Base-by-base conservation (phyloP, 208 protist species). In the Trypanosoma melophagium region DNA sequence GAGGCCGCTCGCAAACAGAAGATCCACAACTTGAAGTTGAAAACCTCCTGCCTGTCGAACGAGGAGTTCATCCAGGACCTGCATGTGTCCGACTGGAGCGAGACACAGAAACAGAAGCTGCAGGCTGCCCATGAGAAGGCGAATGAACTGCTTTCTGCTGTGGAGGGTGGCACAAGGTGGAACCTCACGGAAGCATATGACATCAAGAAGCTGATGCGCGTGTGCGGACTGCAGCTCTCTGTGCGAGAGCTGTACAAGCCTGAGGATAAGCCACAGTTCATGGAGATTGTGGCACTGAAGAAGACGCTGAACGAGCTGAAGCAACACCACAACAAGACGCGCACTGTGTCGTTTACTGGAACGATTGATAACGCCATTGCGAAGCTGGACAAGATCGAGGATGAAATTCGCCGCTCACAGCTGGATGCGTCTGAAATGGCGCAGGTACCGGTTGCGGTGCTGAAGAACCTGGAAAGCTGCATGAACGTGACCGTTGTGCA, bases 41-140 rank as follows among this genome's bases (percentile, higher is more conserved):
- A 81, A 60, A 81, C 76, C 38, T 60, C 76, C 8, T 82, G 77
- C 52, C 72, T 82, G 35, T 76, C 72, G 57, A 83, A 83, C 54
- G 78, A 83, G 69, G 78, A 83, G 69, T 83, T 77, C 58, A 65
- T 83, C 19, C 78, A 83, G 74, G 78, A 83, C 50, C 70, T 83
- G 51, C 78, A 83, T 63, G 78, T 83, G 16, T 80, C 74, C n/a
- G 74, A 79, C 63, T 83, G 78, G 78, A 74, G 63, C 50, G 78
- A 83, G 69, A 83, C 66, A 52, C 78, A 83, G 78, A 79, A 80
- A 74, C 78, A 83, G 74, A 83, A 80, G 69, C 74, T 83, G 68
- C 69, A 70, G 68, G 60, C 72, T 10, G 78, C 78, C 16, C 78
- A 83, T 74, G 78, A 83, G 57, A 83, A 80, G 74, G 74, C 72